These are phyloP conservation scores for Amanita molliuscula DNA, from an alignment of 768 basidiomycete species.

Conservation along the genomic window DNA sequence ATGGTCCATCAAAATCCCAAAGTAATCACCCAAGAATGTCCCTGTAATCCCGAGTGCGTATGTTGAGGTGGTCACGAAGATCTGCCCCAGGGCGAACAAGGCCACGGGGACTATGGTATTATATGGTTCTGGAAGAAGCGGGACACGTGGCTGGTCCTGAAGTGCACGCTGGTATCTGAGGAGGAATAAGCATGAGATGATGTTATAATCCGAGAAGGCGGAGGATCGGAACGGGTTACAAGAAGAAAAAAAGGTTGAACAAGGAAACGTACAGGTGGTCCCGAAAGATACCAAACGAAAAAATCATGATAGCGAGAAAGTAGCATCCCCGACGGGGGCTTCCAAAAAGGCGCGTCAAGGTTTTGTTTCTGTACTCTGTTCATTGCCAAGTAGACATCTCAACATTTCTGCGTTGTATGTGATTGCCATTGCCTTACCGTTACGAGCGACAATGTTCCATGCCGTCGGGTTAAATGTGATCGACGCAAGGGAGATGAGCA, in stretches of 20 bases:
- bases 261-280: slow-evolving; percentile 63
- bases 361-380: slow-evolving; percentile 67
- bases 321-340: slow-evolving; percentile 74
- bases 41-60: slow-evolving; percentile 90
- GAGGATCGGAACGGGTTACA: too few species aligned
- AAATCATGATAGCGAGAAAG: slow-evolving; percentile 76
- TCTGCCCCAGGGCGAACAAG: slow-evolving; percentile 65
- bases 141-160: slow-evolving; percentile 57
- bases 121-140: slow-evolving; percentile 57
- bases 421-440: slow-evolving; percentile 45
- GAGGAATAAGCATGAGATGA: not conserved
- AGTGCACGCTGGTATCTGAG: slow-evolving; percentile 69
- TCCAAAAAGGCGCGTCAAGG: slow-evolving; percentile 75
- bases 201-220: too few species aligned
- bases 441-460: slow-evolving; percentile 93
- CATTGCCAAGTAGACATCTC: not conserved
- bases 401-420: not conserved
- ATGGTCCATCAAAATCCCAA: slow-evolving; percentile 79
- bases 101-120: slow-evolving; percentile 47
- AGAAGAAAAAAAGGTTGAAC: not conserved
- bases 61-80: slow-evolving; percentile 82
- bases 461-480: slow-evolving; percentile 89
- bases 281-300: slow-evolving; percentile 74
- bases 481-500: slow-evolving; percentile 54
- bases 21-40: slow-evolving; percentile 83